phyloP scores from a whole-genome alignment of 169 alveolate species.

The Plasmodium ovale region DNA sequence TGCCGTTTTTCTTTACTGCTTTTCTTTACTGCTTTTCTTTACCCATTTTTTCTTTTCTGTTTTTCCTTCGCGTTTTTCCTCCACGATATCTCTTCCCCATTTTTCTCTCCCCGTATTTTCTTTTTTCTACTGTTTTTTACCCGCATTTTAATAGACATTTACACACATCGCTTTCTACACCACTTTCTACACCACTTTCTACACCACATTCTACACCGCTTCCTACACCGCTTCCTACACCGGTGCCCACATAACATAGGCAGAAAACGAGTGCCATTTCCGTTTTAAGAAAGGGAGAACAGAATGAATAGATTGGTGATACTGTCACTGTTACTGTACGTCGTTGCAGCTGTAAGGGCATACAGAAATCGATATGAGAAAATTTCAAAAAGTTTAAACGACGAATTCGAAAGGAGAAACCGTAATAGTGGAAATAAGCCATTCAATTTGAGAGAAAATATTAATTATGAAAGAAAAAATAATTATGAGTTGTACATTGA shows the following conservation, averaged over 20 bases:
- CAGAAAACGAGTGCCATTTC: too few relatives aligned
- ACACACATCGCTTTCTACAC: too few relatives aligned
- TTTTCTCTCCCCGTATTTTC: too few relatives aligned
- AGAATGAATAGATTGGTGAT: slow-evolving; percentile 25
- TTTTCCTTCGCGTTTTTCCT: neutral
- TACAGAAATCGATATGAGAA: neutral
- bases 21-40: neutral
- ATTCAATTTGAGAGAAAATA: slow-evolving; percentile 38
- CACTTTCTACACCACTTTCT: too few relatives aligned
- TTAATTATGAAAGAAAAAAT: slow-evolving; percentile 51
- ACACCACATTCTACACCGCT: too few relatives aligned
- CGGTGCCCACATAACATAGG: too few relatives aligned
- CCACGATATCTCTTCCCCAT: too few relatives aligned
- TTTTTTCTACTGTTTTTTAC: too few relatives aligned
- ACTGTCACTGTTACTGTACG: slow-evolving; percentile 18
- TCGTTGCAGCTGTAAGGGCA: slow-evolving; percentile 28
- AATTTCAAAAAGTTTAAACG: neutral
- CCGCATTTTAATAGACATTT: neutral
- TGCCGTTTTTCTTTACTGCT: too few relatives aligned
- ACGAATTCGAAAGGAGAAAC: slow-evolving; percentile 1
- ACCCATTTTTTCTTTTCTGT: neutral
- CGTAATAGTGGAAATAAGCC: slow-evolving; percentile 6
- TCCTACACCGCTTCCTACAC: too few relatives aligned
- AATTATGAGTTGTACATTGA: slow-evolving; percentile 48
- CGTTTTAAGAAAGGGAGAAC: too few relatives aligned